Base-by-base conservation (phyloP, 139 green algal genomes). In the Volvox africanus region DNA sequence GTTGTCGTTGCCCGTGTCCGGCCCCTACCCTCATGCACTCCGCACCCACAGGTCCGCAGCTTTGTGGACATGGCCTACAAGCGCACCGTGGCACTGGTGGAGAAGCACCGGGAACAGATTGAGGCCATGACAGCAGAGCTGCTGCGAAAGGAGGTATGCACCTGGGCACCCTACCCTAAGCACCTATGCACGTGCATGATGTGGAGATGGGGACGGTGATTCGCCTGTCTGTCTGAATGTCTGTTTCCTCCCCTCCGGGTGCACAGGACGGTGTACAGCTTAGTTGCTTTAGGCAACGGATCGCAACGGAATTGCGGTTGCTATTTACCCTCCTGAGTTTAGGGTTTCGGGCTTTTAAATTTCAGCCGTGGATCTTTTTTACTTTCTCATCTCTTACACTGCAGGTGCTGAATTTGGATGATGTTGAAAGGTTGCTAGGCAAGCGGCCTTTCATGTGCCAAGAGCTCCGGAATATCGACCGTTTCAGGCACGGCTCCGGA, bases 381-480 rank as follows among this genome's bases (percentile, higher is more conserved):
- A 28, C 65, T 6, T 24, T 73, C 21, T 16, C 65, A 26, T 73
- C 24, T 28, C 65, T 73, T 73, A 24, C 21, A 12, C 21, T 73
- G 65, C 67, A 99, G 95, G 98, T 99, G 68, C 91, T 99, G 2
- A 94, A 94, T 75, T 82, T 98, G 75, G 96, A 99, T 73, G 98
- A 99, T 28, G 92, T 99, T 28, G 97, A 98, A 81, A 73, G 90
- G 19, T 93, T 99, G 61, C 93, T 99, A 81, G 98, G 98, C n/a
- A 93, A 94, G 86, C 93, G 98, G 16, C 98, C 98, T n/a, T 99
- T 97, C 92, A 71, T 86, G 36, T 95, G 68, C 37, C 86, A 90
- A n/a, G 97, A 98, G 95, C 87, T 99, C 93, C 96, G 96, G 50
- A 99, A 99, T 93, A 99, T 99, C 73, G 98, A 99, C 94, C 97